A percentile compares a stretch with the other conserved stretches of the same genome.
These are phyloP conservation scores for Aspergillus pseudoglaucus DNA, from an alignment of 2,329 filamentous ascomycete genomes.

Conservation along the genomic window DNA sequence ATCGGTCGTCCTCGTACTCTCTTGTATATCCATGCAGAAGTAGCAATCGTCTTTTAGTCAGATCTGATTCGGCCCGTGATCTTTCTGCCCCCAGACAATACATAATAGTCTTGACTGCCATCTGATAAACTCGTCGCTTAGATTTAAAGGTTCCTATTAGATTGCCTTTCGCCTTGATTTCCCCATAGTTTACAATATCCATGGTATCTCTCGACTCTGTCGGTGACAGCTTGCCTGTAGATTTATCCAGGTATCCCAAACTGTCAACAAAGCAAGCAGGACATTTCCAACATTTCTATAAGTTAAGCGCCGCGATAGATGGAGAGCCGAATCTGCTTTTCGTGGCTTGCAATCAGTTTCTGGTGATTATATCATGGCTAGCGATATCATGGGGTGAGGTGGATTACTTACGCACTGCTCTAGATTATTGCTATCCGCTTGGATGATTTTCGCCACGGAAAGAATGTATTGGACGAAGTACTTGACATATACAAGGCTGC, in stretches of 20 bases:
- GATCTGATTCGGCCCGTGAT: too few relatives aligned
- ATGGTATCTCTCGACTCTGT: background rate
- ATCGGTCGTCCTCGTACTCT: too few relatives aligned
- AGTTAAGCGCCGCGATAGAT: background rate
- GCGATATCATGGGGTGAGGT: background rate
- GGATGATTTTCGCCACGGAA: constrained; percentile 31
- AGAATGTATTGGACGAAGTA: constrained; percentile 23
- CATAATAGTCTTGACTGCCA: too few relatives aligned
- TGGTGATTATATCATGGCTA: constrained; percentile 19
- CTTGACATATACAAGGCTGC: constrained; percentile 34
- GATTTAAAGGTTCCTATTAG: too few relatives aligned
- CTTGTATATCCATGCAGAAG: too few relatives aligned
- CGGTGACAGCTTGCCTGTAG: background rate
- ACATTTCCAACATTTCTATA: background rate
- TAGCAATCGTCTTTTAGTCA: too few relatives aligned
- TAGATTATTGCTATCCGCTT: constrained; percentile 34
- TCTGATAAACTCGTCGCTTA: too few relatives aligned
- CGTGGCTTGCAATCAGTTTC: constrained; percentile 40
- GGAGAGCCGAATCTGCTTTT: constrained; percentile 28
- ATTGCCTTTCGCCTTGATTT: too few relatives aligned
- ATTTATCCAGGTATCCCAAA: background rate
- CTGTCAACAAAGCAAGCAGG: background rate
- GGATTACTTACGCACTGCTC: constrained; percentile 1
- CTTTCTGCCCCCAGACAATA: too few relatives aligned
- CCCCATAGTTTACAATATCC: too few relatives aligned